phyloP scores from a whole-genome alignment of 139 green algal genomes.

The Protoeuglena noctilucae region DNA sequence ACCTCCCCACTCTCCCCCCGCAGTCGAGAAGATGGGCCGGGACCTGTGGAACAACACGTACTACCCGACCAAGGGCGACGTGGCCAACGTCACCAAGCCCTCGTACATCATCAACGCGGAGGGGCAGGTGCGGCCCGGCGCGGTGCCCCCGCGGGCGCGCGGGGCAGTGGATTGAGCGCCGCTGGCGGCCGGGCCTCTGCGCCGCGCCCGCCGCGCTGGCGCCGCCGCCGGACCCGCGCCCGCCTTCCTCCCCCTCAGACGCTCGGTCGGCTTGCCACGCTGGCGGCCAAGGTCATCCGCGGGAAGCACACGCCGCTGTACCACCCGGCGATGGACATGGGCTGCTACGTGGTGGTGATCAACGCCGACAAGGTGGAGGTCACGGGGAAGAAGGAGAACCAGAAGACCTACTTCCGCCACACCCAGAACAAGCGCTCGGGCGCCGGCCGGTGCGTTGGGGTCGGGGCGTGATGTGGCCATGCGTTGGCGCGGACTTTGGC shows the following conservation, averaged over 20 bases:
- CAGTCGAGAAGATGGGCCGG: no score
- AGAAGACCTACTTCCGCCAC: constrained; percentile 86
- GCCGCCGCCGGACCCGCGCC: neutral
- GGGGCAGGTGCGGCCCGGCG: constrained; percentile 19
- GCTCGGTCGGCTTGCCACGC: constrained; percentile 70
- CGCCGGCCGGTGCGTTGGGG: no score
- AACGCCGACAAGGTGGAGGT: constrained; percentile 87
- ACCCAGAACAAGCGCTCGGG: constrained; percentile 24
- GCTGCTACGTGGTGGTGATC: constrained; percentile 84
- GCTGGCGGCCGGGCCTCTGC: neutral
- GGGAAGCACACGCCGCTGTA: constrained; percentile 79
- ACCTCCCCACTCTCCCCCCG: no score
- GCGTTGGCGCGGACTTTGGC: no score
- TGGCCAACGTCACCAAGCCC: constrained; percentile 51
- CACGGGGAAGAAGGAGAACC: constrained; percentile 65
- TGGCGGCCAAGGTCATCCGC: constrained; percentile 74
- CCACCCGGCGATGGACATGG: constrained; percentile 91
- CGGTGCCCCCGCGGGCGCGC: neutral
- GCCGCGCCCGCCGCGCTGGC: neutral
- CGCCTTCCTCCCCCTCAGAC: no score
- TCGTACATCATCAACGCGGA: constrained; percentile 78
- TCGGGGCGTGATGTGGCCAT: no score
- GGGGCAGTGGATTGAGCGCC: neutral
- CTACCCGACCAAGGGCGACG: constrained; percentile 79
- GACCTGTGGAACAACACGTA: constrained; percentile 90